These are phyloP conservation scores for Leavenworthia alabamica DNA, from an alignment of 345 rosid genomes.

Conservation along the genomic window DNA sequence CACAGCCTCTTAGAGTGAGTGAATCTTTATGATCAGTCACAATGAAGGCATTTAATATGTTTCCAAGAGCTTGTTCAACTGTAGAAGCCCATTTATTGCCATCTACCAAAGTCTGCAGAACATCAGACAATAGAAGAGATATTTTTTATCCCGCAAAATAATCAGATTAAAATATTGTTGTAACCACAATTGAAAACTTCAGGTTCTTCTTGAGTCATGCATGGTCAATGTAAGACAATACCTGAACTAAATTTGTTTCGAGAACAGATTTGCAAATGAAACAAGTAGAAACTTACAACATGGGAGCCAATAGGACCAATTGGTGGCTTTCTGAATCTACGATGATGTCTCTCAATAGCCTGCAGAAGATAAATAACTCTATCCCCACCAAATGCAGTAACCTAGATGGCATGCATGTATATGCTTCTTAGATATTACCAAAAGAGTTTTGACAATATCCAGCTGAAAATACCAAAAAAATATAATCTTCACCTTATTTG, in stretches of 20 bases:
- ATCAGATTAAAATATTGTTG: neutral
- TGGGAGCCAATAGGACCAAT: constrained; percentile 97
- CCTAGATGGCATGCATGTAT: constrained; percentile 40
- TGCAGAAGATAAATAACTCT: constrained; percentile 68
- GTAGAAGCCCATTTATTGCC: constrained; percentile 84
- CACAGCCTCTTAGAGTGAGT: constrained; percentile 62
- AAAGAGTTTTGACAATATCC: constrained; percentile 4
- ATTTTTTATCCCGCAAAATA: neutral
- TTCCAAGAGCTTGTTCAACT: constrained; percentile 87
- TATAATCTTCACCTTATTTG: constrained; percentile 57
- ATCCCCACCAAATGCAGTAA: constrained; percentile 94
- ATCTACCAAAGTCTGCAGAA: constrained; percentile 57
- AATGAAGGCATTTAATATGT: constrained; percentile 81
- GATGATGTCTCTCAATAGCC: constrained; percentile 60
- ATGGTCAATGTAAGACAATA: neutral
- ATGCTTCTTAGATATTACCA: neutral
- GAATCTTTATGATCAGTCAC: constrained; percentile 80
- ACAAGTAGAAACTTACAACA: constrained; percentile 51
- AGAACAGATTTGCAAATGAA: constrained; percentile 1
- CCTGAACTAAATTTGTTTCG: neutral
- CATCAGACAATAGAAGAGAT: constrained; percentile 11
- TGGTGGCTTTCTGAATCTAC: constrained; percentile 60
- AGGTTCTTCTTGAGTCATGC: constrained; percentile 3
- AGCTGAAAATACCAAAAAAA: constrained; percentile 1
- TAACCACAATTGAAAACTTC: neutral